Conservation (phyloP, 2,329 filamentous ascomycete species). For the Paracamarosporium sp. region DNA sequence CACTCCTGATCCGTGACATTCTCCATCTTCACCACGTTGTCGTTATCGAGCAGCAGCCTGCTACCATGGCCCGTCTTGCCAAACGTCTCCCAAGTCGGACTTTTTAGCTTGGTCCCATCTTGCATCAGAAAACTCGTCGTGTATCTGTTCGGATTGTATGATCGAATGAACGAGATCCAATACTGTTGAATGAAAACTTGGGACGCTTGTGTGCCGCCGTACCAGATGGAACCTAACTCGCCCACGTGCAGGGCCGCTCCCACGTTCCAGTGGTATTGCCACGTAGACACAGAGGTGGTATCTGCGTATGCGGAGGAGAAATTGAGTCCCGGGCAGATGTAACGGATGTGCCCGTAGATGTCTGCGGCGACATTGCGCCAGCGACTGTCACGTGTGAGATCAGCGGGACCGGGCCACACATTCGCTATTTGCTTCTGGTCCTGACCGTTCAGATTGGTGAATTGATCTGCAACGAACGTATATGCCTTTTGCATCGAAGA, state of each 20-base stretch:
- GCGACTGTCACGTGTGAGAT: constrained; percentile 24
- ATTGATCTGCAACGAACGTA: constrained; percentile 49
- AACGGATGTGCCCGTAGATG: constrained; percentile 57
- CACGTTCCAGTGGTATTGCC: constrained; percentile 59
- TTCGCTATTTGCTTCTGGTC: constrained; percentile 36
- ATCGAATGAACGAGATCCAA: constrained; percentile 53
- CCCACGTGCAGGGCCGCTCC: constrained; percentile 46
- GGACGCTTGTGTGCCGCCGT: constrained; percentile 38
- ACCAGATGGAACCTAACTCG: constrained; percentile 48
- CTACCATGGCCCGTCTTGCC: constrained; percentile 20
- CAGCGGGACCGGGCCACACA: constrained; percentile 37
- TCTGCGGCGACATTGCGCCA: constrained; percentile 49
- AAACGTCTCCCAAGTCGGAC: constrained; percentile 37
- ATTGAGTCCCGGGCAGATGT: constrained; percentile 54
- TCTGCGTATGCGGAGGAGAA: constrained; percentile 46
- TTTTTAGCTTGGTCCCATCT: constrained; percentile 22
- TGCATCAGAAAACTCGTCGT: constrained; percentile 27
- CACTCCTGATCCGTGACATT: constrained; percentile 26
- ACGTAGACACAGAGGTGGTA: constrained; percentile 39
- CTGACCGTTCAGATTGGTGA: constrained; percentile 37
- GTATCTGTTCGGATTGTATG: constrained; percentile 49
- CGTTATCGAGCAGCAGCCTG: constrained; percentile 34
- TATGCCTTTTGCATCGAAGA: constrained; percentile 38
- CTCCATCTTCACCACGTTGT: constrained; percentile 39
- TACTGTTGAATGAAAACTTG: constrained; percentile 47